These are phyloP conservation scores for Euphorbia lathyris DNA, from an alignment of 345 rosid species.

Conservation along the genomic window DNA sequence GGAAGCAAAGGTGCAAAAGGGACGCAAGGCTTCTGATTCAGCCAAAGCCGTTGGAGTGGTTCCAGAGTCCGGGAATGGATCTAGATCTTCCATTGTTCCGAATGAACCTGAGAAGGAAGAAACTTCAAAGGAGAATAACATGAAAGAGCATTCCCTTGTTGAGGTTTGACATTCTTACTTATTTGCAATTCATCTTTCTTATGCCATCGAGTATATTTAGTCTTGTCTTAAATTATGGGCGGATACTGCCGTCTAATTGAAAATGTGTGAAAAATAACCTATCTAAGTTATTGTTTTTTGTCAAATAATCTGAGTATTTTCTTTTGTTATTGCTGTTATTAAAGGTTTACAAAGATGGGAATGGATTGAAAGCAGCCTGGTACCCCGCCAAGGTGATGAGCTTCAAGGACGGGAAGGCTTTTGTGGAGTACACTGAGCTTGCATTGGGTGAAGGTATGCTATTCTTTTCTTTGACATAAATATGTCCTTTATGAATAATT, in stretches of 20 bases:
- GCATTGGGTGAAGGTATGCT: constrained; percentile 60
- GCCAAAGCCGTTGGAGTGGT: constrained; percentile 37
- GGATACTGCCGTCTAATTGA: not conserved
- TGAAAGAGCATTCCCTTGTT: constrained; percentile 71
- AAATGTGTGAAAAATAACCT: not conserved
- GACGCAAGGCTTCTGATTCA: constrained; percentile 39
- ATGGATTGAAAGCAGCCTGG: constrained; percentile 72
- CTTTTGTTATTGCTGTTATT: not conserved
- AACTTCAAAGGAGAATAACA: constrained; percentile 35
- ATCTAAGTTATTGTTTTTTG: not conserved
- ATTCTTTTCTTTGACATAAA: not conserved
- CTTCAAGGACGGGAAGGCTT: constrained; percentile 74
- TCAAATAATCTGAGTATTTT: not conserved
- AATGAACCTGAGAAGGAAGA: constrained; percentile 34
- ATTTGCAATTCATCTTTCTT: not conserved
- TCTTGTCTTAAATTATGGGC: not conserved
- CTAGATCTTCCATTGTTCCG: constrained; percentile 34
- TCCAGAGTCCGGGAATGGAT: constrained; percentile 42
- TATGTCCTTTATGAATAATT: constrained; percentile 1
- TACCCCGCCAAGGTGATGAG: constrained; percentile 65
- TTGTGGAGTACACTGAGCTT: constrained; percentile 66
- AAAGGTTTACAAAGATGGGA: constrained; percentile 78
- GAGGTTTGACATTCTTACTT: constrained; percentile 52
- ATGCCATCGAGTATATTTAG: not conserved
- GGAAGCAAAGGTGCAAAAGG: constrained; percentile 42